Conservation (phyloP, 2,329 filamentous ascomycete species). For the Ophiostoma australiae region DNA sequence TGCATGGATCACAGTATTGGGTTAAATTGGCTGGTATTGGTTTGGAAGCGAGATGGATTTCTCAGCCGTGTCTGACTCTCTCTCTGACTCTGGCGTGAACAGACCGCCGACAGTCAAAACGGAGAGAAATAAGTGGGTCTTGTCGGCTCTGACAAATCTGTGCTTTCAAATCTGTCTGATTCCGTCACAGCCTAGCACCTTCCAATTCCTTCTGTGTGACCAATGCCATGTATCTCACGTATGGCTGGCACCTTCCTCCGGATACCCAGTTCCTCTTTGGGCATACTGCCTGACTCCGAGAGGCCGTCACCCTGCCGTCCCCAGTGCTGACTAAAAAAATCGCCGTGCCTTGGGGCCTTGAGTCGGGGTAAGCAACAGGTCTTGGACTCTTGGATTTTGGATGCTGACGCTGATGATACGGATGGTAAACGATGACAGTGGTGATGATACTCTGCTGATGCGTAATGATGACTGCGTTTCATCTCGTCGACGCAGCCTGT, state of each 20-base stretch:
- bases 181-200: constrained; percentile 4
- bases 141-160: not conserved
- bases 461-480: not conserved
- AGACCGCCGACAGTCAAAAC: not conserved
- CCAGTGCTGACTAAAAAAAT: not conserved
- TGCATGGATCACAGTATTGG: not conserved
- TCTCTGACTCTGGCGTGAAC: not conserved
- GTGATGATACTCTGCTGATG: not conserved
- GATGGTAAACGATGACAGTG: not conserved
- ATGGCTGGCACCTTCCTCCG: no score
- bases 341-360: not conserved
- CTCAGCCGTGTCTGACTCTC: not conserved
- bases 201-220: not conserved
- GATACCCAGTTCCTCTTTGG: constrained; percentile 8
- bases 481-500: not conserved
- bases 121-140: not conserved
- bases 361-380: not conserved
- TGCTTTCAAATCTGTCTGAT: constrained; percentile 9
- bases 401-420: not conserved
- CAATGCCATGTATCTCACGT: not conserved
- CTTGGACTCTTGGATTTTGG: not conserved
- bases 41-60: constrained; percentile 2
- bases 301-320: not conserved
- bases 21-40: not conserved
- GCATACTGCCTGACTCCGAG: constrained; percentile 6